Evolutionary conservation across 768 basidiomycete genomes (phyloP).

Genomic region (Ramaria rubella): DNA sequence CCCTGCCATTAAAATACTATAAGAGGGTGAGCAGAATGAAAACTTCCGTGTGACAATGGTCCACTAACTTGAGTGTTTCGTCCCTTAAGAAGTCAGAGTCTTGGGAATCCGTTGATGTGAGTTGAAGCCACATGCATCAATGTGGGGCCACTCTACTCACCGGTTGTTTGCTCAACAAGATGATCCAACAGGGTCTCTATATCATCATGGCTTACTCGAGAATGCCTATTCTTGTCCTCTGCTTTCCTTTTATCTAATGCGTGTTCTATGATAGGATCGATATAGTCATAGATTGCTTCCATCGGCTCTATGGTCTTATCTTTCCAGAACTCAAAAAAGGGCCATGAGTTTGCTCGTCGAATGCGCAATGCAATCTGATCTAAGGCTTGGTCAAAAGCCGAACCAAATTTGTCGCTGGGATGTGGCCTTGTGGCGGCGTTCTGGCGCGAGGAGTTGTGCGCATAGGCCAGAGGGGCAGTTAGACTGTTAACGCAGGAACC

Average conservation of each 20-base stretch:
- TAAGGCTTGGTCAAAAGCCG: constrained; percentile 31
- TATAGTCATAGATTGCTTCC: constrained; percentile 31
- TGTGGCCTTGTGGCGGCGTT: neutral
- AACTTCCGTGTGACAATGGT: neutral
- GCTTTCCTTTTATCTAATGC: constrained; percentile 23
- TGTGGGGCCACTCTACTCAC: constrained; percentile 17
- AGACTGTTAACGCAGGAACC: constrained; percentile 52
- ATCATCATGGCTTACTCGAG: constrained; percentile 22
- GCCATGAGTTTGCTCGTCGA: constrained; percentile 32
- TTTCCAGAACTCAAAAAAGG: constrained; percentile 31
- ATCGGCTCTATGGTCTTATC: constrained; percentile 30
- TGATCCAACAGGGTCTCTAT: constrained; percentile 33
- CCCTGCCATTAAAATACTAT: constrained; percentile 19
- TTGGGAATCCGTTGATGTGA: neutral
- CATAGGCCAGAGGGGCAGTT: constrained; percentile 44
- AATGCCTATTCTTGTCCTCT: neutral
- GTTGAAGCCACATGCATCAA: neutral
- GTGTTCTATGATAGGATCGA: constrained; percentile 36
- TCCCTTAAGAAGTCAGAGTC: constrained; percentile 14
- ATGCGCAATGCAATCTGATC: constrained; percentile 22
- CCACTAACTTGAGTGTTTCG: constrained; percentile 13
- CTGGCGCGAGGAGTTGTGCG: constrained; percentile 28
- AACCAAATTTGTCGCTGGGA: constrained; percentile 22
- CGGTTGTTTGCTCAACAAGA: constrained; percentile 33
- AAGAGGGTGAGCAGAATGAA: neutral